Base-by-base conservation (phyloP, 1,139 yeast species). In the Pneumocystis carinii region DNA sequence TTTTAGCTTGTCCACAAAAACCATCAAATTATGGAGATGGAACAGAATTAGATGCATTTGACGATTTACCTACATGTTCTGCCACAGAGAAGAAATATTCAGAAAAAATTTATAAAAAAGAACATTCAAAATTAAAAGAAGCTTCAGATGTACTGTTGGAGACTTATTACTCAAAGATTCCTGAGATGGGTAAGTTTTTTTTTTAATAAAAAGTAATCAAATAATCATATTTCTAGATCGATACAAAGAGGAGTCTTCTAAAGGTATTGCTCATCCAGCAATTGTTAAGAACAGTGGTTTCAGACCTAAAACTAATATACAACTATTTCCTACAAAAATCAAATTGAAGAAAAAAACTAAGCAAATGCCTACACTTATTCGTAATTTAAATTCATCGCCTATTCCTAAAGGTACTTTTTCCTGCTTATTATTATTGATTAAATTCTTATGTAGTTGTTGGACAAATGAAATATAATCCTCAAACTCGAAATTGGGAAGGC, bases 401-500 rank as follows among this genome's bases (percentile, higher is more conserved):
- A 63, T 62, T 17, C 66, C 69, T 6, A 61, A 65, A 56, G 59
- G 65, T 63, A 42, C 41, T 60, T 59, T 24, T 48, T 6, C 4
- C 24, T 5, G 8, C 3, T 24, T 10, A 42, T 32, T n/a, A 4
- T 5, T 38, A 24, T 19, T 32, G 17, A 48, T 12, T 67, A 24
- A 38, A 19, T 19, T n/a, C 15, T 41, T 27, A 7, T 19, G 66
- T 66, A 62, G 75, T 73, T 15, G 69, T 69, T 62, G 69, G 71
- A 48, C 73, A 74, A 10, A 85, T 84, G 90, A 78, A 75, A 62
- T 84, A 78, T 68, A 83, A 85, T 68, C 78, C 83, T 3, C 71
- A 71, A 17, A 76, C 78, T 42, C 78, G 77, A 64, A 73, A 74
- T 57, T 85, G 90, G 90, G 89, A 84, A 70, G 90, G 90, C 2